phyloP scores from a whole-genome alignment of 345 rosid species.

The Murraya koenigii region DNA sequence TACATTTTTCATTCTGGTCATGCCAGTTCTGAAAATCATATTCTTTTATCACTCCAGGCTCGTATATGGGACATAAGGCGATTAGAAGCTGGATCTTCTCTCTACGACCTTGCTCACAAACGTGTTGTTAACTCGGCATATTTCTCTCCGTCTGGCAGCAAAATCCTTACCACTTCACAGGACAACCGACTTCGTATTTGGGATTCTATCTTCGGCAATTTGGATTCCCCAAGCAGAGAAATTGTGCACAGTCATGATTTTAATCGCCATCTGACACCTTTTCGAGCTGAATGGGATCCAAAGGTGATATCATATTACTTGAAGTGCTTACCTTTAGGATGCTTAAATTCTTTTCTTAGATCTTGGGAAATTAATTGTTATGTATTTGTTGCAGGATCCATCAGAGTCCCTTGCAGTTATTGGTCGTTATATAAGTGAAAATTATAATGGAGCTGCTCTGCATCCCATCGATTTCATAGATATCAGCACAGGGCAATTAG shows the following conservation, averaged over 20 bases:
- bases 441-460: constrained; percentile 78
- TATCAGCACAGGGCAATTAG: constrained; percentile 73
- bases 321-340: not conserved
- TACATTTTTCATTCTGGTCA: constrained; percentile 2
- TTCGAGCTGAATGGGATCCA: constrained; percentile 99
- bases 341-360: not conserved
- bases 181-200: constrained; percentile 88
- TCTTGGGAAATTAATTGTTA: not conserved
- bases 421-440: constrained; percentile 94
- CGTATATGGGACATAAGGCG: constrained; percentile 92
- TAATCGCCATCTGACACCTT: constrained; percentile 87
- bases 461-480: constrained; percentile 97
- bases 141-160: constrained; percentile 91
- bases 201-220: constrained; percentile 84
- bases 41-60: constrained; percentile 53
- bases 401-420: constrained; percentile 84
- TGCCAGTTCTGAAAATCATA: not conserved
- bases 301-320: constrained; percentile 46
- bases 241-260: constrained; percentile 98
- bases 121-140: constrained; percentile 97
- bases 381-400: constrained; percentile 56
- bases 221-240: constrained; percentile 90
- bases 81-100: constrained; percentile 58
- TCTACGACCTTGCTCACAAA: constrained; percentile 61
- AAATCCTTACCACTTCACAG: constrained; percentile 86